Evolutionary conservation across 176 grass and related monocot species (phyloP).

Genomic region (Oryza coarctata): DNA sequence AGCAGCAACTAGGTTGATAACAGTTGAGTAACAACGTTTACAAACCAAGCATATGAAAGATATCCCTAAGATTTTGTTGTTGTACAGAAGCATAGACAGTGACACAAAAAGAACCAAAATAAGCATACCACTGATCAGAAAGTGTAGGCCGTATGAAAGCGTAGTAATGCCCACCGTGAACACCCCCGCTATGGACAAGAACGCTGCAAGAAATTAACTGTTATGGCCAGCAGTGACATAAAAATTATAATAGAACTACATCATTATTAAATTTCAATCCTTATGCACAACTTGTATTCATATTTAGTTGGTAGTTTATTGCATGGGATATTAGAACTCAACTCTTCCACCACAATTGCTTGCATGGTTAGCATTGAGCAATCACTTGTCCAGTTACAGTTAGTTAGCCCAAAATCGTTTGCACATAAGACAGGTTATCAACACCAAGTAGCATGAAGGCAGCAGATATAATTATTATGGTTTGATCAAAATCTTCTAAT

Average conservation of each 20-base stretch:
- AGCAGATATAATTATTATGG: not conserved
- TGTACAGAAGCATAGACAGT: not conserved
- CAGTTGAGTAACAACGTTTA: not conserved
- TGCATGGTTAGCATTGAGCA: not conserved
- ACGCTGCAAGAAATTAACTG: slow-evolving; percentile 58
- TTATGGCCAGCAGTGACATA: slow-evolving; percentile 4
- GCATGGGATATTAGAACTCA: not conserved
- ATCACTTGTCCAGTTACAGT: not conserved
- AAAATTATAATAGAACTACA: slow-evolving; percentile 12
- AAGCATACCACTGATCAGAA: slow-evolving; percentile 79
- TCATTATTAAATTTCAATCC: not conserved
- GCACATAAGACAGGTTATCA: not conserved
- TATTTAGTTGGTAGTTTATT: not conserved
- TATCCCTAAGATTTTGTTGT: not conserved
- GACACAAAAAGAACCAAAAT: not conserved
- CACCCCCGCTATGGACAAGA: slow-evolving; percentile 95
- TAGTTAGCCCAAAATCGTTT: slow-evolving; percentile 10
- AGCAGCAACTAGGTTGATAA: not conserved
- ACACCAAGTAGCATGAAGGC: not conserved
- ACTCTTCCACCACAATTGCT: not conserved
- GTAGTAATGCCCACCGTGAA: slow-evolving; percentile 98
- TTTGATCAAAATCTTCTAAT: not conserved
- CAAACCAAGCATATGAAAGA: not conserved
- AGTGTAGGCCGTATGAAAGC: slow-evolving; percentile 96
- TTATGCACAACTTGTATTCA: not conserved